These are phyloP conservation scores for Beauveria sp. DNA, from an alignment of 2,329 filamentous ascomycete species.

Conservation along the genomic window DNA sequence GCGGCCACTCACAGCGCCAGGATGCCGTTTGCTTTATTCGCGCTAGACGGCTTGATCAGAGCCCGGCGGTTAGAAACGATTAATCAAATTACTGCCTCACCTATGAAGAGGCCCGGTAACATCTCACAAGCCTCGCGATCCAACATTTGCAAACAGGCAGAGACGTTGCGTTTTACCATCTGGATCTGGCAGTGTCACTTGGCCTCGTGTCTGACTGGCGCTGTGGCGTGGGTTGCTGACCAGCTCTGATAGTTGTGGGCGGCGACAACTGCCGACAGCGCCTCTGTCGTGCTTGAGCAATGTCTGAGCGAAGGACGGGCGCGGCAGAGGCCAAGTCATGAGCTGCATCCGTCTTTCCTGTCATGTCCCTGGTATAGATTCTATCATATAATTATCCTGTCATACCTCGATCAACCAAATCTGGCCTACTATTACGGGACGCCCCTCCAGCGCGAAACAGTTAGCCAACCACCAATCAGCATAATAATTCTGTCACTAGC, in stretches of 20 bases:
- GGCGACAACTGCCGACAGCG: neutral
- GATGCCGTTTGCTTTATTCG: neutral
- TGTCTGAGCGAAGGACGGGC: neutral
- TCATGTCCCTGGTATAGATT: neutral
- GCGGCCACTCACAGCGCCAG: neutral
- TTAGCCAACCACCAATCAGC: neutral
- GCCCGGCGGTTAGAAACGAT: neutral
- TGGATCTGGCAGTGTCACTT: no score
- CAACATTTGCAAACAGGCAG: neutral
- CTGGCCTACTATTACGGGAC: neutral
- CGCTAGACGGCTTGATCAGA: neutral
- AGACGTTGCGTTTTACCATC: no score
- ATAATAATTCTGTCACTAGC: no score
- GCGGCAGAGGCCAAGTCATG: neutral
- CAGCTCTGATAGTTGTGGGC: neutral
- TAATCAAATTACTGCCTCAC: neutral
- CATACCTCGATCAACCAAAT: no score
- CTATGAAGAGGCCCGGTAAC: neutral
- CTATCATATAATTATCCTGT: neutral
- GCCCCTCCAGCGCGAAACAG: neutral
- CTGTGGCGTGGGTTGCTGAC: neutral
- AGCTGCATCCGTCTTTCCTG: neutral
- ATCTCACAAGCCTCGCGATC: neutral
- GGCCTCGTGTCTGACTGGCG: neutral
- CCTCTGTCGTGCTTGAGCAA: neutral